These are phyloP conservation scores for Fraxinus baroniana DNA, from an alignment of 305 asterid species.

Conservation along the genomic window DNA sequence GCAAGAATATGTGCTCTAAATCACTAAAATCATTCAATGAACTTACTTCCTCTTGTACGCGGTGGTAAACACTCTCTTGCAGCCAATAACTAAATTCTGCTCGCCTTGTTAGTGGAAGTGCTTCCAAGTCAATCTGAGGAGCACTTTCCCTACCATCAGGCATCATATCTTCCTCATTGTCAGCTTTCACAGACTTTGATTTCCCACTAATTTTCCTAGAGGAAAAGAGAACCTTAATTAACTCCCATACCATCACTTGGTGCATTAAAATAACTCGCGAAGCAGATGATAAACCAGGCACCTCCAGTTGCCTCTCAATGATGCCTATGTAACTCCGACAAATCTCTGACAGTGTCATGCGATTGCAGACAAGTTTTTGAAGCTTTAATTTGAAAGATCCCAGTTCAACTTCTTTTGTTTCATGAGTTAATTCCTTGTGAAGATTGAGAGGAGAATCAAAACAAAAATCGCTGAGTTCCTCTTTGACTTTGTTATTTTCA, in stretches of 20 bases:
- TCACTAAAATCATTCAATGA: slow-evolving; percentile 58
- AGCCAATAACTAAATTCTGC: slow-evolving; percentile 93
- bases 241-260: slow-evolving; percentile 90
- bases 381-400: slow-evolving; percentile 63
- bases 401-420: slow-evolving; percentile 52
- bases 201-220: slow-evolving; percentile 48
- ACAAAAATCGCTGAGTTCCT: slow-evolving; percentile 68
- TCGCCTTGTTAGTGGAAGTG: slow-evolving; percentile 74
- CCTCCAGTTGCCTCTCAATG: slow-evolving; percentile 80
- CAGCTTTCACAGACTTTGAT: slow-evolving; percentile 46
- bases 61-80: slow-evolving; percentile 85
- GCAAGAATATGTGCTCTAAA: slow-evolving; percentile 80
- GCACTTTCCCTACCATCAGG: slow-evolving; percentile 52
- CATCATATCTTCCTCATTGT: slow-evolving; percentile 76
- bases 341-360: slow-evolving; percentile 62
- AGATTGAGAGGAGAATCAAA: slow-evolving; percentile 73
- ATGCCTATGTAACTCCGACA: slow-evolving; percentile 77
- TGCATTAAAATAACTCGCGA: slow-evolving; percentile 76
- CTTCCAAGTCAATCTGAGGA: slow-evolving; percentile 66
- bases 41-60: slow-evolving; percentile 84
- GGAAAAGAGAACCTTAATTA: slow-evolving; percentile 85
- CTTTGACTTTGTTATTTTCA: slow-evolving; percentile 52
- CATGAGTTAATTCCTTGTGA: slow-evolving; percentile 72
- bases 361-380: slow-evolving; percentile 69
- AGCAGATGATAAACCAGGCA: slow-evolving; percentile 53